Conservation (phyloP, 805 yeast genomes). For the Metschnikowia bowlesiae region DNA sequence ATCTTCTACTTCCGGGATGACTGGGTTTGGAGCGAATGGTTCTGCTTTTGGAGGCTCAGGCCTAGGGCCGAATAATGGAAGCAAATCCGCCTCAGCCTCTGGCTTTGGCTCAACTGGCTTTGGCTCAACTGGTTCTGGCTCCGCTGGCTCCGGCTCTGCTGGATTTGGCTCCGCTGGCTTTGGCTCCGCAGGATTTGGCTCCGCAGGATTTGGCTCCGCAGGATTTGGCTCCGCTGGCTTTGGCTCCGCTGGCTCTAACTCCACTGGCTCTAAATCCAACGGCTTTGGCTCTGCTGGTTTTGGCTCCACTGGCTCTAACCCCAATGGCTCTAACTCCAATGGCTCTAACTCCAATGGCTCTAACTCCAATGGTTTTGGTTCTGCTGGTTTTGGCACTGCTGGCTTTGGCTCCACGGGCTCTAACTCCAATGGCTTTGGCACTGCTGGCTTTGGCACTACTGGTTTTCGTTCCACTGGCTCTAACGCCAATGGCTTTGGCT, state of each 20-base stretch:
- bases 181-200: too few species aligned
- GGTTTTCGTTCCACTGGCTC: neutral
- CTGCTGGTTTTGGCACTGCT: neutral
- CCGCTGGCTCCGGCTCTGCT: too few species aligned
- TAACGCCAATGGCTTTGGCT: neutral
- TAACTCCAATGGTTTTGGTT: neutral
- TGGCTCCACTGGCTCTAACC: neutral
- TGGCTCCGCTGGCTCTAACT: neutral
- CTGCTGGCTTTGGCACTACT: conserved; percentile 2
- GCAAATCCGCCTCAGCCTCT: neutral
- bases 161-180: neutral
- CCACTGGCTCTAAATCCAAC: too few species aligned
- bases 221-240: too few species aligned
- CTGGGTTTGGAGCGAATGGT: conserved; percentile 2
- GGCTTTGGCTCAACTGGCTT: conserved; percentile 1
- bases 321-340: neutral
- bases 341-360: neutral
- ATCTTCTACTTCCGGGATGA: neutral
- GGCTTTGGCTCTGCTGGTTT: too few species aligned
- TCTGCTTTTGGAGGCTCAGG: too few species aligned
- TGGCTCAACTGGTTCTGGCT: neutral
- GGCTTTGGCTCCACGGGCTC: neutral
- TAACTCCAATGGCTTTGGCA: neutral
- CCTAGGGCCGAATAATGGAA: too few species aligned
- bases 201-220: too few species aligned